Conservation (phyloP, 2,329 filamentous ascomycete species). For the Alternaria triticina region DNA sequence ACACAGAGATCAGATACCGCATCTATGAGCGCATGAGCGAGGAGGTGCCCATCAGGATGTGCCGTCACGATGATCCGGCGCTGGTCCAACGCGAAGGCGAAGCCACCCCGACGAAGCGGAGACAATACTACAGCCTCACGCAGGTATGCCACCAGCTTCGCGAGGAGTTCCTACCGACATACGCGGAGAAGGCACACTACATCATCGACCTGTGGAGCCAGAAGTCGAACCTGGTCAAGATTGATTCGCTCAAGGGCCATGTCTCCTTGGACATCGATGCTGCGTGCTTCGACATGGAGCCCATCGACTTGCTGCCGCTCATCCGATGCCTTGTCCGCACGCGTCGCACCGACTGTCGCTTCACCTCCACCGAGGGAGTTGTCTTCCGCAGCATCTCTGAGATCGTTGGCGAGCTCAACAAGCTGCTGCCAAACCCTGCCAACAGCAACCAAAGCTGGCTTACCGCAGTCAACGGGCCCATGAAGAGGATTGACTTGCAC, state of each 20-base stretch:
- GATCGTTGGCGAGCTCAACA: slow-evolving; percentile 17
- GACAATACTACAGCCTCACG: slow-evolving; percentile 21
- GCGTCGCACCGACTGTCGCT: slow-evolving; percentile 7
- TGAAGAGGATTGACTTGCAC: slow-evolving; percentile 19
- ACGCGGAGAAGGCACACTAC: slow-evolving; percentile 14
- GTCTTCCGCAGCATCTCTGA: slow-evolving; percentile 19
- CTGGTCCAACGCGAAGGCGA: slow-evolving; percentile 6
- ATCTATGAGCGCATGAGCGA: slow-evolving; percentile 19
- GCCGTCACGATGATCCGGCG: slow-evolving; percentile 16
- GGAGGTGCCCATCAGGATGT: slow-evolving; percentile 15
- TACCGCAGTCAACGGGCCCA: slow-evolving; percentile 12
- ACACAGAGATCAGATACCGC: slow-evolving; percentile 17
- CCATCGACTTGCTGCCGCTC: slow-evolving; percentile 18
- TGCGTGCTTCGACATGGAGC: slow-evolving; percentile 23
- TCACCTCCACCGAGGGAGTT: slow-evolving; percentile 16
- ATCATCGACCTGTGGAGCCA: slow-evolving; percentile 17
- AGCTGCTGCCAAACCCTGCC: slow-evolving; percentile 11
- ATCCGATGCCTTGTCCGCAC: slow-evolving; percentile 13
- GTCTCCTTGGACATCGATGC: slow-evolving; percentile 31
- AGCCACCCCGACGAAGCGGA: not conserved
- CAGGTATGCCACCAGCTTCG: slow-evolving; percentile 37
- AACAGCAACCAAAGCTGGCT: slow-evolving; percentile 14
- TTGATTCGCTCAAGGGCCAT: slow-evolving; percentile 15
- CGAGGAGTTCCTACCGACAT: slow-evolving; percentile 31
- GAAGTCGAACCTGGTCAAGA: slow-evolving; percentile 5